Evolutionary conservation across 306 rosid species (phyloP), one percentile per base, ranked within the genome.

Genomic region (Vicia faba): DNA sequence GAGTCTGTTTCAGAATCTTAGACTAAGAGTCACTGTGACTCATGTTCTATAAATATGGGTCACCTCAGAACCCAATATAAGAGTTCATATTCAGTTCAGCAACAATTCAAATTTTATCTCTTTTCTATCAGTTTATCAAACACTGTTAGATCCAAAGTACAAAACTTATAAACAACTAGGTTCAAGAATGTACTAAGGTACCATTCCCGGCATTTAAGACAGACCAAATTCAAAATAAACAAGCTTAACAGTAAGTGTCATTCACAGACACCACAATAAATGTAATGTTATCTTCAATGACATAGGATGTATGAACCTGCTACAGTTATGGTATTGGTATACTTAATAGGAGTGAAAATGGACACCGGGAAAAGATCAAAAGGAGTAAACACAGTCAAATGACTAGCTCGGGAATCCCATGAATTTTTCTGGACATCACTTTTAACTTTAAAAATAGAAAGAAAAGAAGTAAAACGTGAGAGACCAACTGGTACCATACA

Each of bases 201-300:
- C 36, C 63, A 33, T 43, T 18, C 11, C 60, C 9, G 7, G 48
- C 40, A 39, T 39, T 49, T 16, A 40, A 40, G 14, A 65, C 25
- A 29, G 16, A 54, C 10, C 62, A 48, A 43, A n/a, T 26, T 26
- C 43, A 64, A 44, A 36, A 65, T 35, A 33, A 38, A 23, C 48
- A 51, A 51, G 58, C 58, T 51, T 59, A 14, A 59, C 38, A 60
- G n/a, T 43, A 59, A 20, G 54, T 29, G 69, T 39, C 28, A 49
- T 40, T 59, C 61, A 36, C 63, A 60, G 29, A 50, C 9, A 40
- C 38, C 5, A 35, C 23, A 73, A 69, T 29, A 11, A 19, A 61
- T 64, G 43, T 48, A 46, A 6, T 33, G 33, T 62, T 44, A 26
- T 43, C 63, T 46, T 44, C 57, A 61, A 23, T 36, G 53, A 36